Percentiles rank a stretch among this genome's conserved stretches.
Evolutionary conservation across 2,329 filamentous ascomycete genomes (phyloP).

Genomic region (Trichoderma polysporum): DNA sequence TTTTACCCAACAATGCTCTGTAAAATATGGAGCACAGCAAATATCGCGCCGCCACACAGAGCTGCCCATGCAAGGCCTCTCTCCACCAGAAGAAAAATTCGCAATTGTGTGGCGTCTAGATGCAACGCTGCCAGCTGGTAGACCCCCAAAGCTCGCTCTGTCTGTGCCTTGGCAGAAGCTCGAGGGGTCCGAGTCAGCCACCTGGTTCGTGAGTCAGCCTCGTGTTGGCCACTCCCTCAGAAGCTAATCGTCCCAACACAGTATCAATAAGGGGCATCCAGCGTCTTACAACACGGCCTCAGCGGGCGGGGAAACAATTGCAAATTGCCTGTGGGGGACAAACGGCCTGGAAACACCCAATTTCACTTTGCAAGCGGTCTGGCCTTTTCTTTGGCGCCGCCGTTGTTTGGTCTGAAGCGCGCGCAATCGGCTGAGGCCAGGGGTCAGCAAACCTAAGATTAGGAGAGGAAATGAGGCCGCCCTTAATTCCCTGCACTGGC

Average conservation of each 20-base stretch:
- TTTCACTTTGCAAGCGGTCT: neutral
- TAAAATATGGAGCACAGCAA: neutral
- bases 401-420: constrained; percentile 10
- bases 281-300: neutral
- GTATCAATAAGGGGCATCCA: constrained; percentile 7
- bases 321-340: constrained; percentile 6
- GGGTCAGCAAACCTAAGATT: constrained; percentile 8
- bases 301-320: neutral
- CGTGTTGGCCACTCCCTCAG: neutral
- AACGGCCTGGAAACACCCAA: neutral
- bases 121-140: neutral
- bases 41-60: constrained; percentile 6
- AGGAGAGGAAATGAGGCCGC: constrained; percentile 6
- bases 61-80: neutral
- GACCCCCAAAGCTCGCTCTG: neutral
- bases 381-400: constrained; percentile 2
- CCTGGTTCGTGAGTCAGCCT: neutral
- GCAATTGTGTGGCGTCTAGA: neutral
- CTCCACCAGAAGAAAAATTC: constrained; percentile 8
- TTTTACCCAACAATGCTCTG: neutral
- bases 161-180: constrained; percentile 3
- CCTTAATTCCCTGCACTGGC: neutral
- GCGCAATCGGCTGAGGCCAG: constrained; percentile 9
- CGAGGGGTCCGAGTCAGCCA: neutral
- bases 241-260: constrained; percentile 8